Percentiles rank a stretch among this genome's conserved stretches.
Conservation (phyloP, 805 yeast species). For the Starmerella apicola region DNA sequence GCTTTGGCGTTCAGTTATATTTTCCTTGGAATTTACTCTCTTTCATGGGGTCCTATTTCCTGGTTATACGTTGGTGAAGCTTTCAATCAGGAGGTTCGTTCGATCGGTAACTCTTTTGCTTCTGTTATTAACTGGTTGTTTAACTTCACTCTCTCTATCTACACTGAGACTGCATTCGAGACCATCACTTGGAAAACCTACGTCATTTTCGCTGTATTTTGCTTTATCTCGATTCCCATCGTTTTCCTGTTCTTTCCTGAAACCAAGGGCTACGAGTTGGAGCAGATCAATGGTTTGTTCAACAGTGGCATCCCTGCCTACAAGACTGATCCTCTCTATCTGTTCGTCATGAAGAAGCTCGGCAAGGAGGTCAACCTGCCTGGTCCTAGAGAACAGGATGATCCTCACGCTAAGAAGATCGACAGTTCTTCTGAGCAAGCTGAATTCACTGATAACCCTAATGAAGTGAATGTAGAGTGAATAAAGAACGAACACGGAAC, state of each 20-base stretch:
- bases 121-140: conserved; percentile 72
- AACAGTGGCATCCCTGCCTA: conserved; percentile 23
- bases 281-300: conserved; percentile 54
- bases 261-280: conserved; percentile 55
- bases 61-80: conserved; percentile 56
- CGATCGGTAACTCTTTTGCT: conserved; percentile 58
- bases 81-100: conserved; percentile 63
- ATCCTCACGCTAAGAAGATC: conserved; percentile 1
- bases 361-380: conserved; percentile 14
- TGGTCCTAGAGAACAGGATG: neutral
- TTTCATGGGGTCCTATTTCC: conserved; percentile 73
- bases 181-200: conserved; percentile 54
- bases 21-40: conserved; percentile 64
- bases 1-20: conserved; percentile 43
- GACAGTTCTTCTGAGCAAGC: conserved; percentile 4
- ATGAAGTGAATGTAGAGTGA: too few species aligned
- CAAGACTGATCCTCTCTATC: conserved; percentile 16
- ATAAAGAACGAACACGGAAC: too few species aligned
- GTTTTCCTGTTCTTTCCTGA: conserved; percentile 48
- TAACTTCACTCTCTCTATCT: conserved; percentile 62
- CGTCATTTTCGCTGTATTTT: conserved; percentile 66
- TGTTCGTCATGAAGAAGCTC: conserved; percentile 9
- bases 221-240: conserved; percentile 42
- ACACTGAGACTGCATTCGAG: conserved; percentile 61
- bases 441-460: conserved; percentile 2